Evolutionary conservation across 78 protist genomes (phyloP).

Genomic region (Dictyostelium citrinum): DNA sequence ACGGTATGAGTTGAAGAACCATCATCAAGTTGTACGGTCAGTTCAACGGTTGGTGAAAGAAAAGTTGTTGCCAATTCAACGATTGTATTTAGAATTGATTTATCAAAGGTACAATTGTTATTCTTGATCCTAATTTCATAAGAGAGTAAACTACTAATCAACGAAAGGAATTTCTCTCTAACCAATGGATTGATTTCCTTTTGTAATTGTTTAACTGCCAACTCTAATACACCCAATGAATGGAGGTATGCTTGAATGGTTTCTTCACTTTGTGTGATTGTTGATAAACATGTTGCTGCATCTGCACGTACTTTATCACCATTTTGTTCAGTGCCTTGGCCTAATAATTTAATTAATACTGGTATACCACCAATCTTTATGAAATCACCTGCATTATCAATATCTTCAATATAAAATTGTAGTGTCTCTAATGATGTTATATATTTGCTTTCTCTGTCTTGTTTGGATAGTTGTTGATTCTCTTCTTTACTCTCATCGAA

Average conservation of each 20-base stretch:
- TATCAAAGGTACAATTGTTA: not conserved
- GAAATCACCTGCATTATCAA: constrained; percentile 59
- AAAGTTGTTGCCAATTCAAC: constrained; percentile 12
- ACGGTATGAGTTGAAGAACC: not conserved
- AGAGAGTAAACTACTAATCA: constrained; percentile 31
- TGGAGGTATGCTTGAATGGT: constrained; percentile 38
- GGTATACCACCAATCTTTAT: constrained; percentile 70
- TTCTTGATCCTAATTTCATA: constrained; percentile 2
- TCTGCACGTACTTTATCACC: not conserved
- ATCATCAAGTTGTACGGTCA: not conserved
- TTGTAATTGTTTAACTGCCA: not conserved
- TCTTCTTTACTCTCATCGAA: not conserved
- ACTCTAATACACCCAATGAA: constrained; percentile 16
- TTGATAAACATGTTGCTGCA: constrained; percentile 37
- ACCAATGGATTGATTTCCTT: not conserved
- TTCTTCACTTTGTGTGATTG: constrained; percentile 30
- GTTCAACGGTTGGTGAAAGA: constrained; percentile 59
- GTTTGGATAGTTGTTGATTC: not conserved
- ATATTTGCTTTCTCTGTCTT: not conserved
- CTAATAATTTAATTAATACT: not conserved
- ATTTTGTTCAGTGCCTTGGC: not conserved
- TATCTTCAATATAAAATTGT: constrained; percentile 46
- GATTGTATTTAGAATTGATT: not conserved
- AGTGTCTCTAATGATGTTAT: constrained; percentile 3
- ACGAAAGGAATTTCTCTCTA: constrained; percentile 51